Evolutionary conservation across 345 rosid genomes (phyloP).

Genomic region (Dovyalis caffra): DNA sequence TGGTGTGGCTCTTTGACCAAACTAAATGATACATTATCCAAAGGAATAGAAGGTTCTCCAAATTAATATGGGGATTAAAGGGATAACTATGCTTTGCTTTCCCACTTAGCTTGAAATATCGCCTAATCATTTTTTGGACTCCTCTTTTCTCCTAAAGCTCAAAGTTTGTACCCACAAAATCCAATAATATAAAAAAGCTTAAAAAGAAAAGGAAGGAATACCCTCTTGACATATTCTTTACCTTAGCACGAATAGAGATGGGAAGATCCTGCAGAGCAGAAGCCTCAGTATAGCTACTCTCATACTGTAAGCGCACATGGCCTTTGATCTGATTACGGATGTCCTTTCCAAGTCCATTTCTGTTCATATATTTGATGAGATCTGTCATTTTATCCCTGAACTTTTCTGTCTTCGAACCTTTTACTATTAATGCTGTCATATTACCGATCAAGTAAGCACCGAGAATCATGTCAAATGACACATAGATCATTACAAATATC

Average conservation of each 20-base stretch:
- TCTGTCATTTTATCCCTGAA: constrained; percentile 96
- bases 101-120: too few relatives aligned
- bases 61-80: too few relatives aligned
- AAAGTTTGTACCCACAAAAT: background rate
- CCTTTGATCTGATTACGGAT: constrained; percentile 72
- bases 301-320: constrained; percentile 78
- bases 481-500: constrained; percentile 88
- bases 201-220: background rate
- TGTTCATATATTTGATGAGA: constrained; percentile 78
- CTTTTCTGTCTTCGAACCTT: constrained; percentile 95
- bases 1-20: too few relatives aligned
- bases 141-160: background rate
- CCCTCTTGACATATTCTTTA: constrained; percentile 15
- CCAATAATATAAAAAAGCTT: background rate
- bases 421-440: constrained; percentile 95
- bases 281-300: constrained; percentile 79
- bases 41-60: too few relatives aligned
- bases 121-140: background rate
- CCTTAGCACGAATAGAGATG: constrained; percentile 91
- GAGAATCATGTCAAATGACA: constrained; percentile 94
- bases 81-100: too few relatives aligned
- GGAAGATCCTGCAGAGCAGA: constrained; percentile 82
- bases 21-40: too few relatives aligned
- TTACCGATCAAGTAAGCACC: constrained; percentile 97
- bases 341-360: constrained; percentile 68